Evolutionary conservation across 2,329 filamentous ascomycete species (phyloP), one percentile per base, ranked within the genome.

Genomic region (Aphanoascus verrucosus): DNA sequence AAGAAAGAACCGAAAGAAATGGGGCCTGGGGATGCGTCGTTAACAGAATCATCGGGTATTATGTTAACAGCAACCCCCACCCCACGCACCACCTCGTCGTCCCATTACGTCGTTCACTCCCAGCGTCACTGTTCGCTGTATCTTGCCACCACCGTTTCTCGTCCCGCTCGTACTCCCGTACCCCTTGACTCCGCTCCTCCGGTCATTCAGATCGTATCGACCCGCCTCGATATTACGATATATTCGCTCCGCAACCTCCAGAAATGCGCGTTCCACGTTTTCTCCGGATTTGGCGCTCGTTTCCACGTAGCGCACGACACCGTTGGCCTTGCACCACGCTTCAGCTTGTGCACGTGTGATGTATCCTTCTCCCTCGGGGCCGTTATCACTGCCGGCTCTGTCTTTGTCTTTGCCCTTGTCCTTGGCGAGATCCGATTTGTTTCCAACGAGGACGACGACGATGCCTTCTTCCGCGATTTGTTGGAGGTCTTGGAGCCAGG

Each of bases 401-500:
- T 28, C 23, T 28, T 28, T 50, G 23, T 32, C 34, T 64, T 73
- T 54, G 60, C 73, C 60, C 61, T 68, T 61, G 56, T 67, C 58
- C 47, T 75, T 73, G 11, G 34, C 50, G 17, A 97, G 76, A 71
- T 98, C 93, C 34, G 82, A 82, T 72, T 98, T 98, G 73, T 98
- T 98, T 41, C 93, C 93, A 4, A 98, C 93, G 5, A 98, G 74
- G 17, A 98, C 84, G 14, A 97, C 87, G 44, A 96, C 87, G 59
- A 97, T 96, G 64, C 93, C 87, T 20, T 93, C 88, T 71, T 97
- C 93, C 48, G 93, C 93, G 62, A 97, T 96, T 68, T 93, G 88
- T 41, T 89, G 83, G 59, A 98, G 77, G 72, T 98, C 93, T 64
- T 91, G 83, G 43, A 97, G 82, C 93, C 93, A 98, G 70, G 88